Base-by-base conservation (phyloP, 768 basidiomycete species). In the Termitomyces titanicus region DNA sequence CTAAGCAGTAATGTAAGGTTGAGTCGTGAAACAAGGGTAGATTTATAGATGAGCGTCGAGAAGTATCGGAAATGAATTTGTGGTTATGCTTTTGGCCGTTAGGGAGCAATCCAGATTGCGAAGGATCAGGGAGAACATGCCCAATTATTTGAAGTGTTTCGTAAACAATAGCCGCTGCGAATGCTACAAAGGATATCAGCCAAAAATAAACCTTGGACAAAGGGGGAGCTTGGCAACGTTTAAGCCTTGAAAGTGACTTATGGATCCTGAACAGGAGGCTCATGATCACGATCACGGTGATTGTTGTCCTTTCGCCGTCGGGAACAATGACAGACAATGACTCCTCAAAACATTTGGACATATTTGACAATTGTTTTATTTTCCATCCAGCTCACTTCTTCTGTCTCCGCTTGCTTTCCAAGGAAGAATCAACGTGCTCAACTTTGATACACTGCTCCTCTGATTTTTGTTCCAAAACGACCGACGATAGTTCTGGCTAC, bases 71-170 rank as follows among this genome's bases (percentile, higher is more conserved):
- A 6, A 37, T 49, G 13, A 13, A 22, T 10, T 37, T 15, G 22
- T 34, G 9, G 2, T 48, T 35, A 35, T 35, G 47, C 47, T 48
- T 48, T 48, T 11, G 24, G n/a, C 44, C 38, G 59, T 52, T 18
- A 33, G 39, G 43, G n/a, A 31, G 53, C 50, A 58, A 61, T 57
- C 49, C 47, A 55, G 56, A 54, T 54, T 42, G 40, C 52, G 20
- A 31, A 50, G 15, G n/a, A 18, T 5, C 27, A 42, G 25, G 18
- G 15, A 46, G n/a, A 18, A 13, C 15, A 27, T 25, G 4, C 2
- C 5, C 24, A 11, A 15, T 4, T 38, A 43, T 46, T 59, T 59
- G 46, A 46, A 51, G 42, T 9, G 18, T 53, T 55, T 38, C 40
- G 24, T 37, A 37, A 35, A 59, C 58, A 59, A 59, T 53, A 59